A percentile compares a stretch with the other conserved stretches of the same genome.
phyloP scores from a whole-genome alignment of 306 rosid species.

The Vigna trinervia region DNA sequence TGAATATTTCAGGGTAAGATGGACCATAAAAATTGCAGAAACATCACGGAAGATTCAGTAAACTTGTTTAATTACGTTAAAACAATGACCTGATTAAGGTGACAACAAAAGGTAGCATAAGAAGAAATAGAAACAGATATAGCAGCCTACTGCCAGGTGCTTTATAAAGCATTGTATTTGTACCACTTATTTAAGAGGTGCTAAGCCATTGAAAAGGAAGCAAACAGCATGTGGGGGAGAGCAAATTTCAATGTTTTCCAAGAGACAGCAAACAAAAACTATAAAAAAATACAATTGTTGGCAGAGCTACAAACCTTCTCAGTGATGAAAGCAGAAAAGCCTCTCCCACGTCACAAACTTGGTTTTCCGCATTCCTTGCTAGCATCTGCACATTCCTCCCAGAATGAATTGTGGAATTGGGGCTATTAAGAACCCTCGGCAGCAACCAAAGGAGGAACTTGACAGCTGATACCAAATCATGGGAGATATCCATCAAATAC shows the following conservation, averaged over 20 bases:
- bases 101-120: conserved; percentile 4
- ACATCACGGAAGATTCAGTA: conserved; percentile 18
- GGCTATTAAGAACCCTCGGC: conserved; percentile 68
- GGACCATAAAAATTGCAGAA: conserved; percentile 5
- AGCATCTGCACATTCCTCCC: conserved; percentile 64
- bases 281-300: neutral
- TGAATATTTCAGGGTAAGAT: neutral
- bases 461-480: conserved; percentile 82
- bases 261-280: neutral
- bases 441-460: conserved; percentile 86
- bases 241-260: conserved; percentile 11
- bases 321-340: conserved; percentile 83
- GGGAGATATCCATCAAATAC: conserved; percentile 78
- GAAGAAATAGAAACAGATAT: conserved; percentile 12
- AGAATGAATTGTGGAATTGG: conserved; percentile 71
- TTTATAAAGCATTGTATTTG: neutral
- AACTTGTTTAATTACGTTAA: neutral
- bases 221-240: neutral
- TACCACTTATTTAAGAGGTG: neutral
- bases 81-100: conserved; percentile 26
- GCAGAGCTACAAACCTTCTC: conserved; percentile 63
- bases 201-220: neutral
- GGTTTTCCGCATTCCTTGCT: conserved; percentile 78
- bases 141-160: conserved; percentile 30
- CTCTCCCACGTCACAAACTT: conserved; percentile 82